phyloP scores from a whole-genome alignment of 2,329 filamentous ascomycete genomes.

The Stagonosporopsis rhizophila region DNA sequence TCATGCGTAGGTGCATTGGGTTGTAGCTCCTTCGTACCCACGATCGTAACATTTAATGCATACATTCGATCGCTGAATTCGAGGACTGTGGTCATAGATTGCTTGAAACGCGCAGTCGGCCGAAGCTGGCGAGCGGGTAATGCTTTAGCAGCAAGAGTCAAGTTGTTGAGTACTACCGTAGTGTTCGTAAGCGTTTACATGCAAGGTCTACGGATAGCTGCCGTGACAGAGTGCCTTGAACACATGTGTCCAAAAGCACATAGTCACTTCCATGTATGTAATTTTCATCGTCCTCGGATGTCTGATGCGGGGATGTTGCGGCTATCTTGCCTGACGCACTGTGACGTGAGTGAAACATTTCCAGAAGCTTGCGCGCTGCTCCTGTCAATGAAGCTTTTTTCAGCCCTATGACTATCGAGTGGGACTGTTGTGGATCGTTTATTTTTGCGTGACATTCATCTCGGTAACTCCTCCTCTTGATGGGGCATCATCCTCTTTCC shows the following conservation, averaged over 20 bases:
- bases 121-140: conserved; percentile 1
- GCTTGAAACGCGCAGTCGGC: background rate
- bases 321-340: conserved; percentile 20
- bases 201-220: conserved; percentile 1
- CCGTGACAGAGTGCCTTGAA: background rate
- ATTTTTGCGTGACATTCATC: conserved; percentile 13
- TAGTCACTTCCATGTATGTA: conserved; percentile 7
- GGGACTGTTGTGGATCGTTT: conserved; percentile 14
- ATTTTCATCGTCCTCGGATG: background rate
- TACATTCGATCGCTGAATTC: background rate
- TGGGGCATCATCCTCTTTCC: background rate
- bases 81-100: conserved; percentile 1
- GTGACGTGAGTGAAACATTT: conserved; percentile 28
- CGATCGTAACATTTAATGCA: conserved; percentile 6
- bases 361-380: conserved; percentile 7
- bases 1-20: background rate
- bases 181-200: background rate
- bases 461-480: background rate
- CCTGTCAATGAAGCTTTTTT: conserved; percentile 24
- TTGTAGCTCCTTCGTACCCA: background rate
- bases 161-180: conserved; percentile 8
- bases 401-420: conserved; percentile 26
- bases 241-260: conserved; percentile 6
- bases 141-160: background rate
- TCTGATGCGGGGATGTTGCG: background rate